Percentiles rank a stretch among this genome's conserved stretches.
phyloP scores from a whole-genome alignment of 805 yeast species.

The Zygosaccharomyces bailii region DNA sequence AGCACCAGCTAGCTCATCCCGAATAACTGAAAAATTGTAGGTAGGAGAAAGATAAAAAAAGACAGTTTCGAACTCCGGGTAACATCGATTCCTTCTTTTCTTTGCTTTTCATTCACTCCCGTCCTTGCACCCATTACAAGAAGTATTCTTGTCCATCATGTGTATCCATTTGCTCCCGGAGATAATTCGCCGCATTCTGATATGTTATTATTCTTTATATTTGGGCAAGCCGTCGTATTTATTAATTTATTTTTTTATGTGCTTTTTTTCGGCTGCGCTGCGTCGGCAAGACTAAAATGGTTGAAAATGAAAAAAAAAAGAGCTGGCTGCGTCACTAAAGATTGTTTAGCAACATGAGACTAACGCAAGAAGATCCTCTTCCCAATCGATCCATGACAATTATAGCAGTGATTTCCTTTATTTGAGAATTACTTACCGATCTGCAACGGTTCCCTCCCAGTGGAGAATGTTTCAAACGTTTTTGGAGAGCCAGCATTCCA shows the following conservation, averaged over 20 bases:
- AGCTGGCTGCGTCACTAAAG: slow-evolving; percentile 1
- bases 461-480: neutral
- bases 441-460: neutral
- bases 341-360: neutral
- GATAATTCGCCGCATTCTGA: neutral
- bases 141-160: neutral
- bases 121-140: neutral
- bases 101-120: too few species aligned
- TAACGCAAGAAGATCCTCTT: neutral
- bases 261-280: slow-evolving; percentile 1
- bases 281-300: neutral
- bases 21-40: slow-evolving; percentile 2
- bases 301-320: neutral
- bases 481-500: slow-evolving; percentile 7
- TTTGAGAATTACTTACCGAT: slow-evolving; percentile 1
- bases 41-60: neutral
- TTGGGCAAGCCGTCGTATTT: slow-evolving; percentile 8
- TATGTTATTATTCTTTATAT: neutral
- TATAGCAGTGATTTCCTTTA: slow-evolving; percentile 1
- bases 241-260: neutral
- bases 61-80: too few species aligned
- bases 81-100: too few species aligned
- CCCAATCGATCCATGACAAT: neutral
- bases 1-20: slow-evolving; percentile 6
- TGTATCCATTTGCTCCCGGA: neutral